Evolutionary conservation across 2,329 filamentous ascomycete genomes (phyloP), one percentile per base, ranked within the genome.

Genomic region (Nannizziopsis arthrosporioides): DNA sequence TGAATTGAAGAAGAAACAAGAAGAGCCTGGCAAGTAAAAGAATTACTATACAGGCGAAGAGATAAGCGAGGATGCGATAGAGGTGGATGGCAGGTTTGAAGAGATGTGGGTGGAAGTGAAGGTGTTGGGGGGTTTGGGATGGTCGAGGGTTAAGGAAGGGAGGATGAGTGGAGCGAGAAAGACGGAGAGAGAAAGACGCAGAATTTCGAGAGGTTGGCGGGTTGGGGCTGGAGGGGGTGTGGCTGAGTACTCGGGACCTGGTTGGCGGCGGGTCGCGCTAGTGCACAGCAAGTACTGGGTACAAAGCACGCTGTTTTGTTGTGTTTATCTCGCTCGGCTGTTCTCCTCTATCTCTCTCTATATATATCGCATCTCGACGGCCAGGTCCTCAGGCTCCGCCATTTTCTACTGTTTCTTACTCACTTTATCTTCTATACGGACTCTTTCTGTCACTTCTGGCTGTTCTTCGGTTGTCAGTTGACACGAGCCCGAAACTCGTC

Each of bases 1-100:
- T 38, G 61, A 60, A 57, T 58, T 61, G 63, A 63, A 59, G 60
- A 57, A 56, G 44, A 42, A 45, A 48, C 22, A 27, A 48, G 50
- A 50, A 46, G 48, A 48, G 37, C 44, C 45, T 49, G 53, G 46
- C 14, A 34, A 47, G 38, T 31, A 47, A 35, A 54, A 42, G 50
- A 47, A 46, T 48, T 48, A 52, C 51, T 43, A 30, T 44, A 46
- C 44, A 43, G 52, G 45, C 43, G 55, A 53, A 52, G 50, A 49
- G 14, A 39, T 35, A 31, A 44, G 48, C 19, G 27, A 38, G 7
- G 43, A 9, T 12, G 44, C 48, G 47, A 53, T 45, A 53, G 49
- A 56, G 46, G 52, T 54, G 53, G 54, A 59, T 56, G 55, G 55
- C 56, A 51, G 30, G 22, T 9, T 5, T 52, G 49, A 49, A 44